Evolutionary conservation across 108 stramenopile genomes (phyloP), one percentile per base, ranked within the genome.

Genomic region (Hondaea fermentalgiana): DNA sequence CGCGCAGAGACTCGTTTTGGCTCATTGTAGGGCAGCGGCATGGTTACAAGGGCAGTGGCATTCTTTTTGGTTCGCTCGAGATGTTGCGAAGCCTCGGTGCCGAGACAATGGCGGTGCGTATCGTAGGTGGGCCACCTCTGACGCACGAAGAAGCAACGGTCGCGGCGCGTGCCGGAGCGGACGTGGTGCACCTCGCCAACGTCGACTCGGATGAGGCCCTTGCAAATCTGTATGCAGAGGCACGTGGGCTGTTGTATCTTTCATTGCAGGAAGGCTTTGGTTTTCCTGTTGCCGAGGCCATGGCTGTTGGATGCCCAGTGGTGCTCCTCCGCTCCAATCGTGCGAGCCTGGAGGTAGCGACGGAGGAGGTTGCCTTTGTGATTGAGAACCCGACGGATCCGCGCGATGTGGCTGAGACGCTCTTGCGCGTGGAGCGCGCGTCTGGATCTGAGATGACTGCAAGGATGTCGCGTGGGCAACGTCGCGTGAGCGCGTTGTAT

Each of bases 251-350:
- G 44, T 53, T 89, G 16, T 90, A 92, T 44, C 21, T 90, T 19
- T 88, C 90, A 28, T 17, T 90, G 19, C 72, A 57, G 43, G 91
- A 92, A 51, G 91, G 91, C 4, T 92, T 92, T 72, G 91, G 91
- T 4, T 55, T 90, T 35, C 90, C 91, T 5, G 88, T 92, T 19
- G 72, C 76, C 59, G 90, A 92, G 58, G 91, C 91, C n/a, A 58
- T 92, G 57, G 88, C 90, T 5, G 87, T 45, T 8, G 87, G 87
- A 6, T 87, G 76, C 76, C 76, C 76, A 12, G 76, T 83, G n/a
- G 76, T 83, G n/a, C 76, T 83, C 19, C 6, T 83, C 43, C 49
- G 51, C 2, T 83, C 76, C 17, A 83, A 83, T 35, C 4, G 25
- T 6, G 76, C 76, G 25, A 25, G 23, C 45, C 51, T 83, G 10